These are phyloP conservation scores for Wickerhamomyces rabaulensis DNA, from an alignment of 805 yeast genomes.

Conservation along the genomic window DNA sequence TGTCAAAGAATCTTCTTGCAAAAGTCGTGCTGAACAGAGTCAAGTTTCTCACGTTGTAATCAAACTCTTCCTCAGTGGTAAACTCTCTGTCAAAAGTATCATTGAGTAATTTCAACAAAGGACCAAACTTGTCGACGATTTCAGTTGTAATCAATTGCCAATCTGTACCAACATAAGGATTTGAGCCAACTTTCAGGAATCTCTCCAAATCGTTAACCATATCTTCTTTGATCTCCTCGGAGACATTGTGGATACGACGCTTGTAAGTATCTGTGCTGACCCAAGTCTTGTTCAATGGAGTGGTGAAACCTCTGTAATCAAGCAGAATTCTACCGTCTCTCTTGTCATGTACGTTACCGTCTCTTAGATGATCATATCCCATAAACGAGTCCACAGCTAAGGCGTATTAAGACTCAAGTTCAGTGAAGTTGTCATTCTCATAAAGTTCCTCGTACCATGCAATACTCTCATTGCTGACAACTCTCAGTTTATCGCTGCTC, in stretches of 20 bases:
- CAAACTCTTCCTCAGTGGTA: conserved; percentile 10
- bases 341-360: conserved; percentile 42
- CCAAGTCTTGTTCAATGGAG: conserved; percentile 47
- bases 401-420: conserved; percentile 3
- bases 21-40: conserved; percentile 39
- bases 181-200: conserved; percentile 25
- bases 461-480: conserved; percentile 41
- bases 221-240: conserved; percentile 28
- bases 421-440: conserved; percentile 23
- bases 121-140: conserved; percentile 49
- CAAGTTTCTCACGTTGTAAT: conserved; percentile 27
- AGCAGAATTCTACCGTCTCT: conserved; percentile 44
- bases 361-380: conserved; percentile 39
- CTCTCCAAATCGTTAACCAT: conserved; percentile 32
- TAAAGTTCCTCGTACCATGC: conserved; percentile 24
- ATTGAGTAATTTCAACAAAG: conserved; percentile 39
- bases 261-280: conserved; percentile 44
- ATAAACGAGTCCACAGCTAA: conserved; percentile 21
- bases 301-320: conserved; percentile 48
- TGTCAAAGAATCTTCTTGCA: conserved; percentile 38
- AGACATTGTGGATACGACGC: conserved; percentile 32
- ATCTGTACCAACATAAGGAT: conserved; percentile 39
- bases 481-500: conserved; percentile 35
- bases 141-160: conserved; percentile 51
- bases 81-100: conserved; percentile 24